These are phyloP conservation scores for Colletotrichum orchidophilum DNA, from an alignment of 2,329 filamentous ascomycete genomes.

Conservation along the genomic window DNA sequence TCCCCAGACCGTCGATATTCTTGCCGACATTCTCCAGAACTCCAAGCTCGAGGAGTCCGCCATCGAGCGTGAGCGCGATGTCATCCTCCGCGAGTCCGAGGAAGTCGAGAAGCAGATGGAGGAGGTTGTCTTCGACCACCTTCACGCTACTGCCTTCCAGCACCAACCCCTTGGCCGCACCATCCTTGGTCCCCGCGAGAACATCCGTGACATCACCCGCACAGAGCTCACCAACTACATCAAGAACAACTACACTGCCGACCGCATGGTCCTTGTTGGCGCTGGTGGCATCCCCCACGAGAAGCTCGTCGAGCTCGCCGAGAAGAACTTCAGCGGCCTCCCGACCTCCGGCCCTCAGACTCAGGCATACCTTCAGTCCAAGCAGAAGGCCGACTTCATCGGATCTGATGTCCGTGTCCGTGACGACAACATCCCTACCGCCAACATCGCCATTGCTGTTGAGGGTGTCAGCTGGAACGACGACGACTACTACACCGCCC, in stretches of 20 bases:
- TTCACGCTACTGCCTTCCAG: conserved; percentile 98
- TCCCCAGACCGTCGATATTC: conserved; percentile 95
- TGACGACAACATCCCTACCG: conserved; percentile 94
- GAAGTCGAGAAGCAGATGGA: conserved; percentile 99
- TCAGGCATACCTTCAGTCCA: conserved; percentile 79
- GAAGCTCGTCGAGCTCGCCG: conserved; percentile 92
- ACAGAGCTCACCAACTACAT: conserved; percentile 95
- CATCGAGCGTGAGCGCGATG: conserved; percentile 97
- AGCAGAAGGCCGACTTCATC: conserved; percentile 92
- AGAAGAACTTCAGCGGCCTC: conserved; percentile 90
- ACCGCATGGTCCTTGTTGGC: conserved; percentile 98
- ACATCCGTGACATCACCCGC: conserved; percentile 95
- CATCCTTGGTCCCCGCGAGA: conserved; percentile 96
- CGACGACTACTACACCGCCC: conserved; percentile 97
- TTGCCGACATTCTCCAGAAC: conserved; percentile 99
- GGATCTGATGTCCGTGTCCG: conserved; percentile 95
- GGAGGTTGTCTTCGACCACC: conserved; percentile 99
- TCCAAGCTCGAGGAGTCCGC: conserved; percentile 94
- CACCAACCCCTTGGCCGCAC: conserved; percentile 95
- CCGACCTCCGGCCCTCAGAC: conserved; percentile 80
- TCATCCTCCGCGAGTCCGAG: conserved; percentile 98
- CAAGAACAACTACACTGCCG: conserved; percentile 99
- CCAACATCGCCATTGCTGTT: conserved; percentile 97
- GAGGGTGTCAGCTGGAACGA: conserved; percentile 99
- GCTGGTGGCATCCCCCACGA: conserved; percentile 94